Evolutionary conservation across 202 grass and related monocot genomes (phyloP), one percentile per base, ranked within the genome.

Genomic region (Zoysia matrella): DNA sequence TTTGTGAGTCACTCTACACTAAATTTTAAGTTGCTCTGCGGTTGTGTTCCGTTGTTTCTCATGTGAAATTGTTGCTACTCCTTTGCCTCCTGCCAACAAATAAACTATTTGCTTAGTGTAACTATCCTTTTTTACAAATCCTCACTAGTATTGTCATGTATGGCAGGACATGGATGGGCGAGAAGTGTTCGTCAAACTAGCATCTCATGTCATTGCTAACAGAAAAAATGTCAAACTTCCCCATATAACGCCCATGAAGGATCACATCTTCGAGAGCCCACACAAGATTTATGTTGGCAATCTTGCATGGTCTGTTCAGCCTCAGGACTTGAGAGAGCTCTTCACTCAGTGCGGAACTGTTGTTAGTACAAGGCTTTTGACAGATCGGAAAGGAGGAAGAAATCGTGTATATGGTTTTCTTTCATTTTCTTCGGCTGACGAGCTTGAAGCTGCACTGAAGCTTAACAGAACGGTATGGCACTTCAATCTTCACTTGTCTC

Each of bases 151-250:
- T 8, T 60, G 30, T 0, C 43, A 69, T 80, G 1, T 58, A 9
- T 43, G 30, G 52, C 14, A 93, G 93, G 93, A 93, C 71, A 62
- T 91, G 57, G 85, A 87, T 53, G 93, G 93, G 36, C 88, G 93
- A 69, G 90, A 96, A 82, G 43, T 96, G 44, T 76, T 89, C 65
- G 90, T 93, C 13, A 96, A 92, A 82, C 75, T 92, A 82, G 86
- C 87, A 64, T 85, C 89, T 45, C 82, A 89, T 22, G 60, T 87
- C 45, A 69, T 84, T 67, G 83, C 90, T 39, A 86, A 80, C 43
- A 88, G 85, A 56, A 92, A 84, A 85, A 92, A 88, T 14, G 50
- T 50, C 9, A 74, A 82, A 13, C 69, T 85, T n/a, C 4, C 85
- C 5, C 85, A 91, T 80, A 82, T 87, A 22, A 72, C 90, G 11